These are phyloP conservation scores for Cymbopogon flexuosus DNA, from an alignment of 202 grass and related monocot genomes.

Conservation along the genomic window DNA sequence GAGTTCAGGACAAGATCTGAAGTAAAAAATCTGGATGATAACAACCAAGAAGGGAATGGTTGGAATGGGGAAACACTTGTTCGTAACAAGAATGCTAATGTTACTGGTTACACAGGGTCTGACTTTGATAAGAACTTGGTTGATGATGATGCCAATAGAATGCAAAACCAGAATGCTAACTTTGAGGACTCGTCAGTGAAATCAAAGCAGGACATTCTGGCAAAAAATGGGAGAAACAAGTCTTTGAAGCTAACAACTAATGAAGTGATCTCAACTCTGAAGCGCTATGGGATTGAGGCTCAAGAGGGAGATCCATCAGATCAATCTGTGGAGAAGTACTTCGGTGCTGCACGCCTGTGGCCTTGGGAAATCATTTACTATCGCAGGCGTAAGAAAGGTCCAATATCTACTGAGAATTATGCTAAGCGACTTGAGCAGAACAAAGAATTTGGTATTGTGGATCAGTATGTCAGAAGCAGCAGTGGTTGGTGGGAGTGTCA, in stretches of 20 bases:
- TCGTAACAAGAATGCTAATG: background rate
- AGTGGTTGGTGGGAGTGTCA: constrained; percentile 52
- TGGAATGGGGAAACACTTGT: constrained; percentile 11
- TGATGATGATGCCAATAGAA: constrained; percentile 15
- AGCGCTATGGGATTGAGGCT: constrained; percentile 34
- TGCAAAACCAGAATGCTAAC: constrained; percentile 24
- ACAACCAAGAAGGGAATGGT: constrained; percentile 12
- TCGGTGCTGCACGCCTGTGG: constrained; percentile 56
- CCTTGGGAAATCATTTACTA: constrained; percentile 54
- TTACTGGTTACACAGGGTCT: background rate
- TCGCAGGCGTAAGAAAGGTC: constrained; percentile 43
- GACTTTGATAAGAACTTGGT: constrained; percentile 9
- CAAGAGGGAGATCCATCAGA: constrained; percentile 22
- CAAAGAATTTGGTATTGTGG: constrained; percentile 51
- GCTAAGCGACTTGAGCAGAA: constrained; percentile 55
- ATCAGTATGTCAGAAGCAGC: constrained; percentile 64
- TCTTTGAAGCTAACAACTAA: constrained; percentile 42
- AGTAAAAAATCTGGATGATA: background rate
- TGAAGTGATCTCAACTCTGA: constrained; percentile 46
- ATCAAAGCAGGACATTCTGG: constrained; percentile 4
- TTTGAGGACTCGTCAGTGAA: background rate
- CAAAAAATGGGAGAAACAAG: constrained; percentile 10
- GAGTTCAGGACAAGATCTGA: background rate
- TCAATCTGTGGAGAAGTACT: constrained; percentile 39
- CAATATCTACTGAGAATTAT: constrained; percentile 61